These are phyloP conservation scores for Microcos paniculata DNA, from an alignment of 345 rosid genomes.

Conservation along the genomic window DNA sequence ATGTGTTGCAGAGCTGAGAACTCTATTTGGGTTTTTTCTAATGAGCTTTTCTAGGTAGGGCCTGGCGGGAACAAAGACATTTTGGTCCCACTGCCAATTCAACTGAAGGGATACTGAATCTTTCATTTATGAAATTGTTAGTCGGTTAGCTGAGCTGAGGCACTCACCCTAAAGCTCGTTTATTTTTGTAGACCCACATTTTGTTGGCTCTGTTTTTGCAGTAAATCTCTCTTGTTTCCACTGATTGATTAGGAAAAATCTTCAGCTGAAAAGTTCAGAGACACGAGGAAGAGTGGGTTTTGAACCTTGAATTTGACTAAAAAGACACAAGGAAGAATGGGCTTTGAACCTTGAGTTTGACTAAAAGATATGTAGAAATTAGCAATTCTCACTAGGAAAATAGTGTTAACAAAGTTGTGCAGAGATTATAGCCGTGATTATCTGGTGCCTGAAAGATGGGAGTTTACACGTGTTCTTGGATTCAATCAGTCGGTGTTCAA, in stretches of 20 bases:
- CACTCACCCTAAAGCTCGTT: not conserved
- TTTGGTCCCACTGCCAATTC: not conserved
- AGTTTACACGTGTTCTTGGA: not conserved
- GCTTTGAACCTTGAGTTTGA: too few species aligned
- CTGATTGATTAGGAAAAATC: too few species aligned
- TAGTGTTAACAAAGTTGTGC: not conserved
- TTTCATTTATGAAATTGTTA: constrained; percentile 8
- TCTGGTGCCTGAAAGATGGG: not conserved
- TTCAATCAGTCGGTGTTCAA: not conserved
- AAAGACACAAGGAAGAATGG: too few species aligned
- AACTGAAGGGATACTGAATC: constrained; percentile 10
- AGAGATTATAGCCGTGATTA: constrained; percentile 7
- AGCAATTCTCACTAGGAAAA: not conserved
- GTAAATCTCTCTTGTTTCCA: not conserved
- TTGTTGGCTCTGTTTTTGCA: not conserved
- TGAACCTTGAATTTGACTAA: too few species aligned
- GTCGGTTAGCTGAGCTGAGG: not conserved
- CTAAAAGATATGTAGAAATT: too few species aligned
- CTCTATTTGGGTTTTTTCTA: not conserved
- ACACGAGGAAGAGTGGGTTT: too few species aligned
- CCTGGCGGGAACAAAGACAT: not conserved
- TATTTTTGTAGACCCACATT: not conserved
- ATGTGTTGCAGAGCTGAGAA: not conserved
- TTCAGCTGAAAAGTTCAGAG: too few species aligned
- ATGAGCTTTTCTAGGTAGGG: not conserved